Evolutionary conservation across 1,284 basidiomycete species (phyloP).

Genomic region (Cryptococcus maquisensis): DNA sequence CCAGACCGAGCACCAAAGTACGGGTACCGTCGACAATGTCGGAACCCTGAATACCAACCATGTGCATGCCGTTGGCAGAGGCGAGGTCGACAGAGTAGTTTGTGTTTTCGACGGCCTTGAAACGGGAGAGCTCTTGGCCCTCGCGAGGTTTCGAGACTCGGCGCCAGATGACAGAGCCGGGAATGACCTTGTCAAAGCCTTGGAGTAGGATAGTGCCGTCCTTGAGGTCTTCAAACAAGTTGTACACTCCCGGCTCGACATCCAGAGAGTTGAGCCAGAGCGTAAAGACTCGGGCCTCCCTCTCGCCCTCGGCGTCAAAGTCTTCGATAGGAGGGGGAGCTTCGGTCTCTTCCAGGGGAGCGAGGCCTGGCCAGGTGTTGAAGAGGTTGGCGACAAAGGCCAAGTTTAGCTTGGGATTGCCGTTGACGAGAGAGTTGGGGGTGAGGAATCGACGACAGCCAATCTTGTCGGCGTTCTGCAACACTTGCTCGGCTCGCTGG

Average conservation of each 20-base stretch:
- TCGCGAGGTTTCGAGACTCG: slow-evolving; percentile 88
- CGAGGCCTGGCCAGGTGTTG: slow-evolving; percentile 93
- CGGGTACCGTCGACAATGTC: slow-evolving; percentile 91
- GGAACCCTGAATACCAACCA: slow-evolving; percentile 95
- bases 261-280: slow-evolving; percentile 97
- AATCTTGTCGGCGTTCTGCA: slow-evolving; percentile 89
- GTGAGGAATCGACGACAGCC: slow-evolving; percentile 96
- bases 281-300: slow-evolving; percentile 95
- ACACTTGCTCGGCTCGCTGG: slow-evolving; percentile 80
- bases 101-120: slow-evolving; percentile 98
- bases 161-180: slow-evolving; percentile 88
- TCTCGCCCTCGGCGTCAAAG: slow-evolving; percentile 97
- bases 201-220: slow-evolving; percentile 86
- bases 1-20: slow-evolving; percentile 89
- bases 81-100: slow-evolving; percentile 94
- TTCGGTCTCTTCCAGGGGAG: slow-evolving; percentile 82
- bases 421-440: slow-evolving; percentile 80
- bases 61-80: slow-evolving; percentile 86
- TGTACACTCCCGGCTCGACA: slow-evolving; percentile 93
- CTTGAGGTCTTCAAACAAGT: slow-evolving; percentile 92
- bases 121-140: slow-evolving; percentile 80
- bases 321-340: slow-evolving; percentile 76
- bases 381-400: slow-evolving; percentile 98
- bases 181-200: slow-evolving; percentile 92
- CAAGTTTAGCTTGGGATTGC: slow-evolving; percentile 97